Evolutionary conservation across 1,139 yeast species (phyloP), one percentile per base, ranked within the genome.

Genomic region (Lodderomyces oxycetoniae): DNA sequence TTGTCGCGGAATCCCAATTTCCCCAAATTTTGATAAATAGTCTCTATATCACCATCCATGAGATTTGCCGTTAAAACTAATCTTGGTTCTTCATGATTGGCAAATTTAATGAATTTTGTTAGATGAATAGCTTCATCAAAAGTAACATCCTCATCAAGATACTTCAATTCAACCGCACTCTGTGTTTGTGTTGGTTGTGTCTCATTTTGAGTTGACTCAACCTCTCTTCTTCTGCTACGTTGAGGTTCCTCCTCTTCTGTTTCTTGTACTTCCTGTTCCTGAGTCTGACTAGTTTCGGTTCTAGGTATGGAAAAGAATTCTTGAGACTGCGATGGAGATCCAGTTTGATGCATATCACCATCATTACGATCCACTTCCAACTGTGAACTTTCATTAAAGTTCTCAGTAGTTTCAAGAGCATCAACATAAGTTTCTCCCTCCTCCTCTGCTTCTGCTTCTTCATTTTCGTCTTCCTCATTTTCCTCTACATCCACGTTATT

Each of bases 1-100:
- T 32, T 35, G 15, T 53, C 51, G 24, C 45, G 54, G 33, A 61
- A 49, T 3, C 66, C 63, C 17, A 53, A 30, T 25, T 47, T 37
- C 16, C 38, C 39, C 30, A 61, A 51, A 15, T 33, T 41, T 22
- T 37, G 34, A 35, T 44, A 50, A 5, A 54, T 28, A 10, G 14
- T 12, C 7, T 12, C 15, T 15, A n/a, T 17, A 5, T 9, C 17
- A 3, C 10, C 26, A 3, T 20, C 17, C 12, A 13, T 23, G 20
- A 30, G 26, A n/a, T 13, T 17, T 11, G 14, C 12, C 15, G 26
- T 30, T 7, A 38, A 28, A 17, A 33, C 28, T 4, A 26, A n/a
- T 10, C 30, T 19, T 17, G 43, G 34, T 17, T 38, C 23, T 10
- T 6, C 12, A 5, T 15, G 19, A 8, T 23, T 16, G 12, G 17